phyloP scores from a whole-genome alignment of 345 rosid genomes.

The Clarkia xantiana region DNA sequence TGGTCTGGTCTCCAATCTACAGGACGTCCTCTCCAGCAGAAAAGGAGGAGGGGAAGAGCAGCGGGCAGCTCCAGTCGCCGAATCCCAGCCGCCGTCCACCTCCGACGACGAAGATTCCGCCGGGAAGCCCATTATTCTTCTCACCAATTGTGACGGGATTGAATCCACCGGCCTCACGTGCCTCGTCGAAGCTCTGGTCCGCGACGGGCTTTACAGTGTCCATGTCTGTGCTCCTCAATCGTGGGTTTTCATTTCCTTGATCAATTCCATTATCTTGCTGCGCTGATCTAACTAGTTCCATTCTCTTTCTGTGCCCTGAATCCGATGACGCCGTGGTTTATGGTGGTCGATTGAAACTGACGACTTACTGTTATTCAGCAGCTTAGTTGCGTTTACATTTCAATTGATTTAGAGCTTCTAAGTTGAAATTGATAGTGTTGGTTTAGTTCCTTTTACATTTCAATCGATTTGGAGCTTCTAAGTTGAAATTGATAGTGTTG shows the following conservation, averaged over 20 bases:
- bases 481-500: too few species aligned
- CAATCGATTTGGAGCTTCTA: too few species aligned
- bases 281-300: neutral
- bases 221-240: conserved; percentile 90
- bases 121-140: conserved; percentile 57
- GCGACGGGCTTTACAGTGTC: conserved; percentile 58
- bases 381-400: too few species aligned
- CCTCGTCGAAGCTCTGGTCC: conserved; percentile 84
- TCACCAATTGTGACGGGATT: conserved; percentile 83
- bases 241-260: conserved; percentile 29
- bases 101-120: conserved; percentile 12
- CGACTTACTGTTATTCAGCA: too few species aligned
- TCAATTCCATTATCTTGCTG: neutral
- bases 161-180: conserved; percentile 75
- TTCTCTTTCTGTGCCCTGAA: too few species aligned
- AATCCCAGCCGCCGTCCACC: conserved; percentile 28
- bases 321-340: too few species aligned
- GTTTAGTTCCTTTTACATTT: too few species aligned
- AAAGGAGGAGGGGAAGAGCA: conserved; percentile 13
- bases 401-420: too few species aligned
- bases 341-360: too few species aligned
- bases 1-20: conserved; percentile 69
- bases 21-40: conserved; percentile 57
- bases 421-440: too few species aligned
- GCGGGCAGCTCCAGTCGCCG: conserved; percentile 27